Percentiles rank a stretch among this genome's conserved stretches.
These are phyloP conservation scores for Piromyces sp. DNA, from an alignment of 192 early-diverging fungal genomes.

Conservation along the genomic window DNA sequence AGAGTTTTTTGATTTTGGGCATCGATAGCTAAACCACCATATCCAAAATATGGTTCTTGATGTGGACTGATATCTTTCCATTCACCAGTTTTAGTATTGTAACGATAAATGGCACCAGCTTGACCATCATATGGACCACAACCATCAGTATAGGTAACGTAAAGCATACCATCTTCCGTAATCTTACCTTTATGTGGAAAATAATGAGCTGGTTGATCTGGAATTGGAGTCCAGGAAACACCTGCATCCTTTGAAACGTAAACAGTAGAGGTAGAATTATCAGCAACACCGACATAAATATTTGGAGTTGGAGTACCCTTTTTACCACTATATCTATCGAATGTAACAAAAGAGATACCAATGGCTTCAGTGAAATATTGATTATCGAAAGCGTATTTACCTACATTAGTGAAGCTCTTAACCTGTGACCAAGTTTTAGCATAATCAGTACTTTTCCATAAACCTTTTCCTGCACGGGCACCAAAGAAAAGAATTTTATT, in stretches of 20 bases:
- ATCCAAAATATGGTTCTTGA: slow-evolving; percentile 7
- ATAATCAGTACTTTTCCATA: slow-evolving; percentile 1
- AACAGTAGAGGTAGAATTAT: neutral
- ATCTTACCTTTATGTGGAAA: slow-evolving; percentile 1
- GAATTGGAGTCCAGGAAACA: slow-evolving; percentile 4
- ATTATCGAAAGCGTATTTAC: neutral
- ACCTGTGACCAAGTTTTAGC: slow-evolving; percentile 1
- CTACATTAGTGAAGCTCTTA: neutral
- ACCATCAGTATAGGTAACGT: neutral
- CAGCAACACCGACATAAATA: slow-evolving; percentile 3
- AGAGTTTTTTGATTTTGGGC: slow-evolving; percentile 6
- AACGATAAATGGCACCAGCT: slow-evolving; percentile 11
- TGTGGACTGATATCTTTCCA: slow-evolving; percentile 9
- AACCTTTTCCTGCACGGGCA: slow-evolving; percentile 1
- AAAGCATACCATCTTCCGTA: neutral
- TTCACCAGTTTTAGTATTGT: slow-evolving; percentile 7
- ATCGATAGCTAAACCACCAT: slow-evolving; percentile 11
- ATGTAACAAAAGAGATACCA: slow-evolving; percentile 1
- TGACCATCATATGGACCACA: slow-evolving; percentile 10
- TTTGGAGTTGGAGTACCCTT: neutral
- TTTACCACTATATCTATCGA: neutral
- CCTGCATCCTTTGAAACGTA: slow-evolving; percentile 8
- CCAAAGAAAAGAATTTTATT: slow-evolving; percentile 2
- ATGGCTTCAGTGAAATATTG: neutral
- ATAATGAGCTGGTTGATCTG: slow-evolving; percentile 8